Conservation (phyloP, 2,329 filamentous ascomycete genomes). For the Orbilia oligospora region DNA sequence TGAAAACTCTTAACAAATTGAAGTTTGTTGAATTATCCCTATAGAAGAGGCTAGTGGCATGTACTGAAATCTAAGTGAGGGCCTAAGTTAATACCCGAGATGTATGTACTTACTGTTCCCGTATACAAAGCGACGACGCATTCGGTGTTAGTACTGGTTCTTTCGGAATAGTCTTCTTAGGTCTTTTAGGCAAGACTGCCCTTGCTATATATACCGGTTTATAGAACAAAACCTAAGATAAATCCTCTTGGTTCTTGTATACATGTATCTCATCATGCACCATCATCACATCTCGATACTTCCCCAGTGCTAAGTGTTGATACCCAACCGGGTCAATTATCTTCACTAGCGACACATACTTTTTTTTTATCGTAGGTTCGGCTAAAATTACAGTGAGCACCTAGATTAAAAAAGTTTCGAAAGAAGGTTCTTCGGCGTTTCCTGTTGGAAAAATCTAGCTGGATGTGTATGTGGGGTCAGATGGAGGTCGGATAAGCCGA, state of each 20-base stretch:
- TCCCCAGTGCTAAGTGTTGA: not conserved
- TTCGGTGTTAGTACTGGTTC: not conserved
- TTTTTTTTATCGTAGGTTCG: not conserved
- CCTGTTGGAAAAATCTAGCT: conserved; percentile 6
- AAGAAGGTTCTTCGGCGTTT: conserved; percentile 25
- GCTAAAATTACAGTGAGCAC: conserved; percentile 23
- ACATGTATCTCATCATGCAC: too few relatives aligned
- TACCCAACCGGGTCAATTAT: not conserved
- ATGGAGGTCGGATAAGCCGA: conserved; percentile 55
- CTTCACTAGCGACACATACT: not conserved
- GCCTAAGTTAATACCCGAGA: not conserved
- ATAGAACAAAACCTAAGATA: too few relatives aligned
- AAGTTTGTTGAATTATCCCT: not conserved
- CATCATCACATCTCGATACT: too few relatives aligned
- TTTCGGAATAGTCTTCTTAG: not conserved
- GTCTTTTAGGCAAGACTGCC: not conserved
- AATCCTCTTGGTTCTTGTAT: too few relatives aligned
- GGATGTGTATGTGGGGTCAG: conserved; percentile 27
- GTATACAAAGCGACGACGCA: not conserved
- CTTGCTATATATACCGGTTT: too few relatives aligned
- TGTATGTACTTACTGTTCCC: not conserved
- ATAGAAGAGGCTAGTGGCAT: not conserved
- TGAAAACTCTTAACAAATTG: not conserved
- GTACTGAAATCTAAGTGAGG: not conserved
- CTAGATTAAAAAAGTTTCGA: not conserved